Conservation (phyloP, 129 eudicot genomes). For the Flaveria bidentis region DNA sequence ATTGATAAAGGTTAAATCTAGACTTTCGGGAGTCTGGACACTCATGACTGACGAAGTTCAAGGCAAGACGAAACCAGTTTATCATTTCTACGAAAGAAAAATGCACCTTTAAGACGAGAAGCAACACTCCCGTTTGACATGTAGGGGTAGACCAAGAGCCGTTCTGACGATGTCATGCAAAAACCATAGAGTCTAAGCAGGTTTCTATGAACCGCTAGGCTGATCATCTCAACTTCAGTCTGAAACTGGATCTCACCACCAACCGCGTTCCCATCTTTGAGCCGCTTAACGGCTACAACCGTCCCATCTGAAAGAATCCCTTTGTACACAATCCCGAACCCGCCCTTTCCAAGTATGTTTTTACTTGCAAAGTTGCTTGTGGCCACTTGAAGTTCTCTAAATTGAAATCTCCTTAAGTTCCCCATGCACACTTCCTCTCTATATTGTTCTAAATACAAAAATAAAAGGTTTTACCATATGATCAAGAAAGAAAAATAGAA, state of each 20-base stretch:
- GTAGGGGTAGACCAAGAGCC: slow-evolving; percentile 83
- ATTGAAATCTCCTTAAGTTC: slow-evolving; percentile 76
- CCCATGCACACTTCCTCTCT: slow-evolving; percentile 86
- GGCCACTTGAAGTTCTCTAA: slow-evolving; percentile 81
- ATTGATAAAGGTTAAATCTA: no score
- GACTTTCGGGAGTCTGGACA: no score
- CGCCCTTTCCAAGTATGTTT: slow-evolving; percentile 89
- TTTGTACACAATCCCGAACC: slow-evolving; percentile 90
- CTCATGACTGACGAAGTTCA: no score
- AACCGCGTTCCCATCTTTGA: slow-evolving; percentile 70
- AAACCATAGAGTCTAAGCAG: slow-evolving; percentile 89
- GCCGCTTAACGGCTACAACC: slow-evolving; percentile 85
- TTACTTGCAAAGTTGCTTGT: slow-evolving; percentile 88
- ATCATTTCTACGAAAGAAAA: neutral
- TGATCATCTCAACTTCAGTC: slow-evolving; percentile 96
- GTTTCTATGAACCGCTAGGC: slow-evolving; percentile 90
- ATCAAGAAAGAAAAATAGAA: neutral
- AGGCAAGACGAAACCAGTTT: no score
- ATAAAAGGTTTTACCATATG: neutral
- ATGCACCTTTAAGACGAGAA: slow-evolving; percentile 87
- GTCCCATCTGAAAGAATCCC: slow-evolving; percentile 86
- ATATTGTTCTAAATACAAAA: slow-evolving; percentile 61
- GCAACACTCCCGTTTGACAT: slow-evolving; percentile 99
- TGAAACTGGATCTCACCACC: slow-evolving; percentile 95
- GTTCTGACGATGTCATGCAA: slow-evolving; percentile 70